A percentile compares a stretch with the other conserved stretches of the same genome.
These are phyloP conservation scores for Colletotrichum sp. DNA, from an alignment of 2,329 filamentous ascomycete species.

Conservation along the genomic window DNA sequence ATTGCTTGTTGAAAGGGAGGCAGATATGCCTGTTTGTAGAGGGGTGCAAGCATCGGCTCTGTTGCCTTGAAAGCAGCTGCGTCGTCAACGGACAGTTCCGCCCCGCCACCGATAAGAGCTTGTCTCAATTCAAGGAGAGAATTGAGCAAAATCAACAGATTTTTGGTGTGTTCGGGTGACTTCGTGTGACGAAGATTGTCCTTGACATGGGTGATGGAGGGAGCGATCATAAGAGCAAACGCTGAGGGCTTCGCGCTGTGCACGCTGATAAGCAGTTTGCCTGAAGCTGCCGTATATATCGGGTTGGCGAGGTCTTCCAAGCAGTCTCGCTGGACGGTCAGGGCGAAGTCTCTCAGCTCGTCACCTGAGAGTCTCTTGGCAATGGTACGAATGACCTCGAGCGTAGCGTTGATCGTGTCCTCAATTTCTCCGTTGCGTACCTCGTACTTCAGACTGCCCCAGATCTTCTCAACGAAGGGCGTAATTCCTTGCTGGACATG, in stretches of 20 bases:
- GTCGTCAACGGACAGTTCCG: constrained; percentile 36
- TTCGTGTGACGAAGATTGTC: constrained; percentile 56
- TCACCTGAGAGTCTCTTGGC: constrained; percentile 49
- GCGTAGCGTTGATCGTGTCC: constrained; percentile 61
- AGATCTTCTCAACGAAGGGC: constrained; percentile 57
- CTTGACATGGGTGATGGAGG: constrained; percentile 53
- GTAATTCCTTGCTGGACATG: constrained; percentile 50
- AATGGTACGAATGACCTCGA: constrained; percentile 58
- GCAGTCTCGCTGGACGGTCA: constrained; percentile 57
- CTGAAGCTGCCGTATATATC: constrained; percentile 57
- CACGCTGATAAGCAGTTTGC: constrained; percentile 56
- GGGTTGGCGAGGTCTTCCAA: constrained; percentile 58
- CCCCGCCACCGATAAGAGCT: constrained; percentile 36
- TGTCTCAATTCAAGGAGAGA: constrained; percentile 54
- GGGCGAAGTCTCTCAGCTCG: constrained; percentile 50
- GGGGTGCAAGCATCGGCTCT: constrained; percentile 40
- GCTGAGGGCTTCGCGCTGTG: constrained; percentile 52
- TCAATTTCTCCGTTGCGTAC: constrained; percentile 66
- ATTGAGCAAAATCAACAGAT: constrained; percentile 56
- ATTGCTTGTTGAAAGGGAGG: constrained; percentile 35
- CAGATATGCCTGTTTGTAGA: constrained; percentile 51
- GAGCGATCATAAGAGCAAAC: constrained; percentile 53
- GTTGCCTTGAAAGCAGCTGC: constrained; percentile 40
- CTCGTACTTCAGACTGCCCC: constrained; percentile 67
- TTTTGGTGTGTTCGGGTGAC: constrained; percentile 54